phyloP scores from a whole-genome alignment of 805 yeast genomes.

The Spathaspora gorwiae region DNA sequence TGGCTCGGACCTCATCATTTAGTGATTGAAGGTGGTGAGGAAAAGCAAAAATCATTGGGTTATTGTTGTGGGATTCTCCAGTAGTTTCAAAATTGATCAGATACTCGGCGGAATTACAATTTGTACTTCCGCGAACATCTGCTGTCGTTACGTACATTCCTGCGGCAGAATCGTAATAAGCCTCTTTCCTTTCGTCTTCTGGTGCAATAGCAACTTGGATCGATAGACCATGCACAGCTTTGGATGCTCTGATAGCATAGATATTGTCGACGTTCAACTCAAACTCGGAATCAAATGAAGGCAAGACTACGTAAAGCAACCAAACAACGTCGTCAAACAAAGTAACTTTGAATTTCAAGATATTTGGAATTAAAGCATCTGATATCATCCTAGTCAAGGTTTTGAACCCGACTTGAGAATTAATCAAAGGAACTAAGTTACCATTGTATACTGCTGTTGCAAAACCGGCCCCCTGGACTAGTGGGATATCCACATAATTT shows the following conservation, averaged over 20 bases:
- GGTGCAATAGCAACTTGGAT: conserved; percentile 36
- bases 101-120: conserved; percentile 47
- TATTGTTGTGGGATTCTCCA: conserved; percentile 46
- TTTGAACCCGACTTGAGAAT: conserved; percentile 21
- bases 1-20: conserved; percentile 17
- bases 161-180: conserved; percentile 59
- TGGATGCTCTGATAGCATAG: conserved; percentile 40
- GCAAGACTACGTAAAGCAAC: conserved; percentile 60
- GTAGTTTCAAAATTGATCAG: conserved; percentile 43
- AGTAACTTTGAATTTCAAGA: conserved; percentile 51
- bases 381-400: conserved; percentile 21
- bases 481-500: conserved; percentile 49
- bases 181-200: conserved; percentile 20
- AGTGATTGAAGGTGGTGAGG: conserved; percentile 50
- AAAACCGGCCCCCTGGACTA: conserved; percentile 82
- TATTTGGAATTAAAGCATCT: conserved; percentile 29
- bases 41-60: conserved; percentile 46
- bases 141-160: conserved; percentile 61
- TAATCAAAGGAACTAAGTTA: conserved; percentile 34
- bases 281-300: conserved; percentile 23
- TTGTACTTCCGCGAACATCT: conserved; percentile 40
- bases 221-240: conserved; percentile 43
- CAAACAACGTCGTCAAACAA: conserved; percentile 57
- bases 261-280: conserved; percentile 26
- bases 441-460: conserved; percentile 59